phyloP scores from a whole-genome alignment of 345 rosid species.

The Camelina hispida region DNA sequence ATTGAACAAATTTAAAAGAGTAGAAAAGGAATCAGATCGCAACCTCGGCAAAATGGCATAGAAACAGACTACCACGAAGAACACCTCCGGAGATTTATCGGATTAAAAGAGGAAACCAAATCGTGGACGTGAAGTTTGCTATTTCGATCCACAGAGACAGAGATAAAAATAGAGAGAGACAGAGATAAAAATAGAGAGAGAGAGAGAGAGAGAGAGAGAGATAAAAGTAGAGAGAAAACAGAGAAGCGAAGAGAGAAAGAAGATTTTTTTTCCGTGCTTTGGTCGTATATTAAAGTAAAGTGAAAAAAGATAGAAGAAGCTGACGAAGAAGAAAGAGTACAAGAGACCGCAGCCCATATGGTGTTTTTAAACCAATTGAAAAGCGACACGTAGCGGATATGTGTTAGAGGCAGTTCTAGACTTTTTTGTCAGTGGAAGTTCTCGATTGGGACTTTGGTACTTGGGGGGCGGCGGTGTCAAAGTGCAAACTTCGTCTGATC shows the following conservation, averaged over 20 bases:
- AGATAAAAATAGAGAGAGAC: constrained; percentile 16
- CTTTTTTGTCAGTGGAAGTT: constrained; percentile 16
- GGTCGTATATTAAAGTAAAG: constrained; percentile 39
- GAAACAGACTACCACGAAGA: constrained; percentile 16
- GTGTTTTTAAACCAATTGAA: neutral
- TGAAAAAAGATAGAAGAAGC: constrained; percentile 7
- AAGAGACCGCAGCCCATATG: constrained; percentile 19
- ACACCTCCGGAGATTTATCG: constrained; percentile 13
- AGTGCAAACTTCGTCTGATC: too few species aligned
- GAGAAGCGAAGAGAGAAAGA: constrained; percentile 15
- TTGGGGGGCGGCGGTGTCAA: neutral
- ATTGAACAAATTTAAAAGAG: neutral
- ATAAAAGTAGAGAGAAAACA: neutral
- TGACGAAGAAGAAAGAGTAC: neutral
- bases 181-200: neutral
- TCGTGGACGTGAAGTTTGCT: neutral
- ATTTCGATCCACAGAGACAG: constrained; percentile 50
- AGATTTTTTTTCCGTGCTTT: constrained; percentile 30
- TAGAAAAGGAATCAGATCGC: constrained; percentile 9
- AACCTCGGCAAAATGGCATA: constrained; percentile 44
- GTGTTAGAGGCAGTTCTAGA: constrained; percentile 25
- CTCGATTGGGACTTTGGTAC: constrained; percentile 23
- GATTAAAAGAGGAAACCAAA: constrained; percentile 13
- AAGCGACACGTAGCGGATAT: constrained; percentile 39
- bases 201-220: constrained; percentile 17